These are phyloP conservation scores for Emericellopsis cladophorae DNA, from an alignment of 2,329 filamentous ascomycete genomes.

Conservation along the genomic window DNA sequence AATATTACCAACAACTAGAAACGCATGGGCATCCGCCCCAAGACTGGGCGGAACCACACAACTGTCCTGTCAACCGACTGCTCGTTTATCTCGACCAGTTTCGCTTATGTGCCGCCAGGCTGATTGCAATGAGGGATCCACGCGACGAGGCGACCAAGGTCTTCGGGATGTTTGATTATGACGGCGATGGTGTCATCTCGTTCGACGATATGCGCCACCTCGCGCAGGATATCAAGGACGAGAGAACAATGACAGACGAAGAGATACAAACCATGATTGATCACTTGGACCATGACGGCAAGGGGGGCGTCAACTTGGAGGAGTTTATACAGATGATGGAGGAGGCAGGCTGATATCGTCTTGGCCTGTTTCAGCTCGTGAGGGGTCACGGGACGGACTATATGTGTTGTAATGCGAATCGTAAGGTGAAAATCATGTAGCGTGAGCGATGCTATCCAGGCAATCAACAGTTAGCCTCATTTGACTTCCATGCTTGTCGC, in stretches of 20 bases:
- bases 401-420: too few species aligned
- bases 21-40: conserved; percentile 64
- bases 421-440: too few species aligned
- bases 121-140: conserved; percentile 74
- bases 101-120: conserved; percentile 60
- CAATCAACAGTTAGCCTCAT: too few species aligned
- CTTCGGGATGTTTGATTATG: conserved; percentile 86
- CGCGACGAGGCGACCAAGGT: conserved; percentile 83
- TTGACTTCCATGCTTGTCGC: too few species aligned
- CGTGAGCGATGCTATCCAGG: too few species aligned
- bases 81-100: conserved; percentile 43
- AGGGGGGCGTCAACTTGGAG: conserved; percentile 62
- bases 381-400: too few species aligned
- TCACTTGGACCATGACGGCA: conserved; percentile 90
- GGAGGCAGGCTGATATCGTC: conserved; percentile 18
- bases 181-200: conserved; percentile 82
- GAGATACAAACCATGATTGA: conserved; percentile 95
- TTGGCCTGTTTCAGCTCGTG: too few species aligned
- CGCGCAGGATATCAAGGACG: conserved; percentile 79
- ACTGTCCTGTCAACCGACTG: conserved; percentile 28
- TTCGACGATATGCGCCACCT: conserved; percentile 79
- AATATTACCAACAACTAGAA: conserved; percentile 71
- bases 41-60: conserved; percentile 35
- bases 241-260: conserved; percentile 69
- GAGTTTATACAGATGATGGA: conserved; percentile 56